phyloP scores from a whole-genome alignment of 1,139 yeast species.

The Sugiyamaella sp. region DNA sequence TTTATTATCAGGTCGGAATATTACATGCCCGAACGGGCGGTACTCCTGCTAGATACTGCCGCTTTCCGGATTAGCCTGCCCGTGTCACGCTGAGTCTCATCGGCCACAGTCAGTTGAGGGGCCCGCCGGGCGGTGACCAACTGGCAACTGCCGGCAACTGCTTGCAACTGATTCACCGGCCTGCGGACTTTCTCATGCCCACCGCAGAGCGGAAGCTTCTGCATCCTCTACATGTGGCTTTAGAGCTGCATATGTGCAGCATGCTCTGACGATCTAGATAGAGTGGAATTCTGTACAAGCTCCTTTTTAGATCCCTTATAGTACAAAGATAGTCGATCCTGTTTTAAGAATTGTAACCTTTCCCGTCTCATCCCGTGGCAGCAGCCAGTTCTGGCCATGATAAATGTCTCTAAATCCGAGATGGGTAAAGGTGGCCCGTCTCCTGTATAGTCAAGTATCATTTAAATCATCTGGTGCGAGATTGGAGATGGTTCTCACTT shows the following conservation, averaged over 20 bases:
- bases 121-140: no score
- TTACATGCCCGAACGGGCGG: background rate
- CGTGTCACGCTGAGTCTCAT: no score
- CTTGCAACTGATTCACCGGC: no score
- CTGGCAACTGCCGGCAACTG: no score
- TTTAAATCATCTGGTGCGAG: no score
- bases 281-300: background rate
- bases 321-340: background rate
- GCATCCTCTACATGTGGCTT: background rate
- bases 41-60: no score
- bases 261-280: background rate
- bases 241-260: background rate
- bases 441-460: no score
- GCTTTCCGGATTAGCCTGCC: no score
- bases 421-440: background rate
- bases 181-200: no score
- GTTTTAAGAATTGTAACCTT: background rate
- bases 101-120: no score
- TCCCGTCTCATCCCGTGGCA: background rate
- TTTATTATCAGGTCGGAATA: background rate
- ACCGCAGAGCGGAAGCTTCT: no score
- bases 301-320: background rate
- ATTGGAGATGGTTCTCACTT: no score
- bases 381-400: background rate
- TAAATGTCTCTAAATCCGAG: constrained; percentile 1